phyloP scores from a whole-genome alignment of 129 eudicot genomes.

The Erigeron canadensis region DNA sequence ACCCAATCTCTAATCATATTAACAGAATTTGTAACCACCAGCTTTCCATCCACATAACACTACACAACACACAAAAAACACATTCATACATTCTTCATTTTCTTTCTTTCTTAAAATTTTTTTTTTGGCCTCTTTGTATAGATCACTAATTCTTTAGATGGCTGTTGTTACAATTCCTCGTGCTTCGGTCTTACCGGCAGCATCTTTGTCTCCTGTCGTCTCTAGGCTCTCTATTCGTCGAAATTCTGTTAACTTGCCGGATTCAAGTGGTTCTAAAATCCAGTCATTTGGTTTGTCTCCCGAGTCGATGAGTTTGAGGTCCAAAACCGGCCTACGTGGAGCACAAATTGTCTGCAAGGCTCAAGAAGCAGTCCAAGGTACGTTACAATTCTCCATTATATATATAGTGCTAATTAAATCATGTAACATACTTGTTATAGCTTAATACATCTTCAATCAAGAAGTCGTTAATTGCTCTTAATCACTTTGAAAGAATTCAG shows the following conservation, averaged over 20 bases:
- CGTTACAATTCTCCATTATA: conserved; percentile 20
- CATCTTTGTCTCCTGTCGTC: conserved; percentile 39
- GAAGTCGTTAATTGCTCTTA: too few species aligned
- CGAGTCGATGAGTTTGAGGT: conserved; percentile 31
- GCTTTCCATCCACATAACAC: conserved; percentile 15
- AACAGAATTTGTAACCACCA: conserved; percentile 24
- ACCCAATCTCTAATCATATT: conserved; percentile 28
- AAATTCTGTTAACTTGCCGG: conserved; percentile 36
- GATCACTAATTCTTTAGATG: conserved; percentile 32
- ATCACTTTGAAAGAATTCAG: too few species aligned
- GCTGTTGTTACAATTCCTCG: conserved; percentile 64
- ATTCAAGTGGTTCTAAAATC: conserved; percentile 53
- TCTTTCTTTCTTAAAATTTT: background rate
- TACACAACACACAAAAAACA: conserved; percentile 9
- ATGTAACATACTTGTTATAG: background rate
- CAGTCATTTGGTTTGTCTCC: conserved; percentile 37
- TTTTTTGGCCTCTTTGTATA: background rate
- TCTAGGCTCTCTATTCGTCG: conserved; percentile 37
- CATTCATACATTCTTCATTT: conserved; percentile 16
- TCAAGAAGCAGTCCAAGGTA: conserved; percentile 71
- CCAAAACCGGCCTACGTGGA: conserved; percentile 43
- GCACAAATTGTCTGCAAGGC: conserved; percentile 64
- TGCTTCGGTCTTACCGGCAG: conserved; percentile 48
- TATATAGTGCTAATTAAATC: background rate
- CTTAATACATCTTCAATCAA: too few species aligned